These are phyloP conservation scores for Eimeria necatrix DNA, from an alignment of 169 alveolate genomes.

Conservation along the genomic window DNA sequence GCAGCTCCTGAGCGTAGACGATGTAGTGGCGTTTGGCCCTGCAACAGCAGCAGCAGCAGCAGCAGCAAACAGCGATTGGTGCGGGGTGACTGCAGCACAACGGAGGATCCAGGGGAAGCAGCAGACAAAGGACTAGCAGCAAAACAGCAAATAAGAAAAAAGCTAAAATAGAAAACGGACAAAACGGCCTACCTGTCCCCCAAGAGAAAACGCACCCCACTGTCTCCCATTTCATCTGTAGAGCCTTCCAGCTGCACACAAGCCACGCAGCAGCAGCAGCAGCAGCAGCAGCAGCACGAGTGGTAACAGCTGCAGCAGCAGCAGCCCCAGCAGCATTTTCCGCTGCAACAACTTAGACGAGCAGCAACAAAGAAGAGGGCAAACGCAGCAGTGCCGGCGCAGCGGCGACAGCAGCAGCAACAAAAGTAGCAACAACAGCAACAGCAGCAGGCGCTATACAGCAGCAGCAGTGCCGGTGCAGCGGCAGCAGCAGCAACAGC, in stretches of 20 bases:
- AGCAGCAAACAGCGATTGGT: background rate
- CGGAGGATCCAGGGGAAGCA: background rate
- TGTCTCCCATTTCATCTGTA: background rate
- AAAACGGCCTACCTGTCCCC: constrained; percentile 9
- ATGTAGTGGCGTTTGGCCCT: constrained; percentile 1
- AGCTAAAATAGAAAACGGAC: background rate
- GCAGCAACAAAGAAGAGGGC: background rate
- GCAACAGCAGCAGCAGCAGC: constrained; percentile 16
- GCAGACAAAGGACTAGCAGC: background rate
- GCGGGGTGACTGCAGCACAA: background rate
- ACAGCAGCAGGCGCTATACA: background rate
- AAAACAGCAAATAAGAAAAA: background rate
- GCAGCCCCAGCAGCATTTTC: background rate
- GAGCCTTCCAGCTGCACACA: background rate
- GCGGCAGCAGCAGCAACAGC: constrained; percentile 49
- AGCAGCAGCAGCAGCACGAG: background rate
- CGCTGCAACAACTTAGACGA: background rate
- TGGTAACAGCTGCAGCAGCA: background rate
- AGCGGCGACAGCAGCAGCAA: too few relatives aligned
- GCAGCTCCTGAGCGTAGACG: constrained; percentile 23
- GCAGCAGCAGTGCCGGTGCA: background rate
- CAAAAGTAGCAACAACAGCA: background rate
- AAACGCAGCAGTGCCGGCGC: background rate
- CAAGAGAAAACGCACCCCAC: background rate
- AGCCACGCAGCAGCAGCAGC: constrained; percentile 5